Conservation (phyloP, 352 stramenopile species). For the Chrysophaeum taylorii region DNA sequence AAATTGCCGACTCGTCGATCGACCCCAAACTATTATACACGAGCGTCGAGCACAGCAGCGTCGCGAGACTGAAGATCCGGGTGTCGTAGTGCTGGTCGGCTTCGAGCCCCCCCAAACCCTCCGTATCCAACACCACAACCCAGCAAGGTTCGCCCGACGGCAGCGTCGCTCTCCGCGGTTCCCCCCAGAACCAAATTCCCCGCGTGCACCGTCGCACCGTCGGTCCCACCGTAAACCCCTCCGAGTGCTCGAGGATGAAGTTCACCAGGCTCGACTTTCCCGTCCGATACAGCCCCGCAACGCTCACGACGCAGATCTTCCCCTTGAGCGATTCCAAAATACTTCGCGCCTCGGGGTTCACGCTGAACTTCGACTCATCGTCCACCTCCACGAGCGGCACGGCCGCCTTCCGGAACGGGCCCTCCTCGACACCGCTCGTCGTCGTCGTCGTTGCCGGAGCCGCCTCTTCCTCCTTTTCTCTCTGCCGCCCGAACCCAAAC, state of each 20-base stretch:
- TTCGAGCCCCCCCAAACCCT: slow-evolving; percentile 67
- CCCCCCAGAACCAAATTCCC: slow-evolving; percentile 75
- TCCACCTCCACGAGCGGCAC: slow-evolving; percentile 18
- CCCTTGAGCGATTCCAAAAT: slow-evolving; percentile 58
- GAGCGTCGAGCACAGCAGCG: slow-evolving; percentile 65
- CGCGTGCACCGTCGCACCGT: slow-evolving; percentile 76
- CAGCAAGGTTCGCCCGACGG: slow-evolving; percentile 9
- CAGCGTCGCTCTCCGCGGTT: background rate
- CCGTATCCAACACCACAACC: slow-evolving; percentile 70
- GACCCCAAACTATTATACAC: slow-evolving; percentile 72
- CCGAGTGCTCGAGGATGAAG: slow-evolving; percentile 37
- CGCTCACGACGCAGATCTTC: slow-evolving; percentile 64
- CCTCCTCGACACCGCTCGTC: slow-evolving; percentile 18
- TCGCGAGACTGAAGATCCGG: slow-evolving; percentile 68
- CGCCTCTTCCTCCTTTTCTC: slow-evolving; percentile 60
- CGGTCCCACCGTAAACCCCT: slow-evolving; percentile 65
- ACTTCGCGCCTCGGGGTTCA: slow-evolving; percentile 58
- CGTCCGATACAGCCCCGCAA: slow-evolving; percentile 66
- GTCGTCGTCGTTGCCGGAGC: slow-evolving; percentile 33
- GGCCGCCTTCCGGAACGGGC: background rate
- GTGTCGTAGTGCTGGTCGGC: slow-evolving; percentile 61
- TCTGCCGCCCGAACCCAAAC: no score
- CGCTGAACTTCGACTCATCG: slow-evolving; percentile 20
- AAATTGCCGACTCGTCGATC: slow-evolving; percentile 68
- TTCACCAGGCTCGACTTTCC: slow-evolving; percentile 79